A percentile compares a stretch with the other conserved stretches of the same genome.
Evolutionary conservation across 768 basidiomycete species (phyloP).

Genomic region (Infundibulicybe gibba): DNA sequence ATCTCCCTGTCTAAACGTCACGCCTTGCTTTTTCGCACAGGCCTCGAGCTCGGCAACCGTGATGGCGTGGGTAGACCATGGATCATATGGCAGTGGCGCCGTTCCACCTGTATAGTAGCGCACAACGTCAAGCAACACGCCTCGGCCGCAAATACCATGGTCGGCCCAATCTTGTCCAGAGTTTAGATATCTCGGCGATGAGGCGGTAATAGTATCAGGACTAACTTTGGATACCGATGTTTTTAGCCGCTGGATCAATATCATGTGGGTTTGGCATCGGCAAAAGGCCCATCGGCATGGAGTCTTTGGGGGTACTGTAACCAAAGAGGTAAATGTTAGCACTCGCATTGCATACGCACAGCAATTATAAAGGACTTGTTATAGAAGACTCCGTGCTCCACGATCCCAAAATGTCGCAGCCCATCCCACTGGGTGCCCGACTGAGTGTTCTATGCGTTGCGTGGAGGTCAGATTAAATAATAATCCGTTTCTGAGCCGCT

Average conservation of each 20-base stretch:
- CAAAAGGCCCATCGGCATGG: conserved; percentile 41
- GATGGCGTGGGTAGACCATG: conserved; percentile 54
- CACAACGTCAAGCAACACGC: conserved; percentile 64
- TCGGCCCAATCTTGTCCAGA: conserved; percentile 56
- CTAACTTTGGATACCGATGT: conserved; percentile 68
- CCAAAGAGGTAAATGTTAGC: not conserved
- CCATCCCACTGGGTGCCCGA: conserved; percentile 74
- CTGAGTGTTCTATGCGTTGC: conserved; percentile 34
- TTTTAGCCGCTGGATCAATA: conserved; percentile 42
- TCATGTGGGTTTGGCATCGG: conserved; percentile 44
- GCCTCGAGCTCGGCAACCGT: conserved; percentile 53
- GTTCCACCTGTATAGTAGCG: conserved; percentile 40
- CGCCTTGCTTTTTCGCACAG: conserved; percentile 55
- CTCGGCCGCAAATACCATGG: conserved; percentile 68
- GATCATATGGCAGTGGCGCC: conserved; percentile 51
- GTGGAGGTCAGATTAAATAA: no score
- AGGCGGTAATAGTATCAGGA: conserved; percentile 3
- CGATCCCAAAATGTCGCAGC: conserved; percentile 52
- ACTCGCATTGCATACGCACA: not conserved
- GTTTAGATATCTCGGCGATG: not conserved
- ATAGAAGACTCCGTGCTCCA: conserved; percentile 49
- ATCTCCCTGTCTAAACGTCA: conserved; percentile 56
- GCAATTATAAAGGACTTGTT: not conserved
- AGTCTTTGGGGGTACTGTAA: conserved; percentile 36
- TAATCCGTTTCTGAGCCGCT: conserved; percentile 7